Evolutionary conservation across 805 yeast species (phyloP).

Genomic region (Myxozyma geophila): DNA sequence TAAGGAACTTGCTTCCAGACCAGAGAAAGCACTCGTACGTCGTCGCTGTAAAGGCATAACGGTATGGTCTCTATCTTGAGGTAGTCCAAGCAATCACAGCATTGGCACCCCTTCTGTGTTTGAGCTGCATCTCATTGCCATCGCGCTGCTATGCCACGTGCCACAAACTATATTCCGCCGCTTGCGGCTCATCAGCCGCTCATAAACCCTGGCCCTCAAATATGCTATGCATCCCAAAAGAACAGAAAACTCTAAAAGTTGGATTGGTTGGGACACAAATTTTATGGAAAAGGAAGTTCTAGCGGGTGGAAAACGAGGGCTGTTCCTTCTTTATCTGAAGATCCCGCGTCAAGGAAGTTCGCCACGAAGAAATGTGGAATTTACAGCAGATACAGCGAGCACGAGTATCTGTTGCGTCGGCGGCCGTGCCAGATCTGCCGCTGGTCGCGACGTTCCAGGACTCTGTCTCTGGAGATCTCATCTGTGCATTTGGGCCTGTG

Average conservation of each 20-base stretch:
- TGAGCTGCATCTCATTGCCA: not conserved
- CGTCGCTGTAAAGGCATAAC: not conserved
- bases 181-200: slow-evolving; percentile 3
- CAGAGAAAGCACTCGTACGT: not conserved
- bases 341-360: no score
- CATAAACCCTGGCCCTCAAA: not conserved
- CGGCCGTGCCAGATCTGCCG: slow-evolving; percentile 68
- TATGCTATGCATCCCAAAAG: not conserved
- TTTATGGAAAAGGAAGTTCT: not conserved
- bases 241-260: not conserved
- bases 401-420: slow-evolving; percentile 54
- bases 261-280: not conserved
- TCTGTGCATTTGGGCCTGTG: slow-evolving; percentile 58
- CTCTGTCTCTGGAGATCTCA: slow-evolving; percentile 71
- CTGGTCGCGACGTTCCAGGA: slow-evolving; percentile 64
- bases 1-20: not conserved
- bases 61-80: not conserved
- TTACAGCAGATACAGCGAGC: slow-evolving; percentile 31
- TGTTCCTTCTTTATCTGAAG: not conserved
- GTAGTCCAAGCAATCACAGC: not conserved
- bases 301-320: not conserved
- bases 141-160: slow-evolving; percentile 1
- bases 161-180: not conserved
- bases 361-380: slow-evolving; percentile 22
- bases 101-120: not conserved